Conservation (phyloP, 2,329 filamentous ascomycete species). For the Trichoderma aggressivum region DNA sequence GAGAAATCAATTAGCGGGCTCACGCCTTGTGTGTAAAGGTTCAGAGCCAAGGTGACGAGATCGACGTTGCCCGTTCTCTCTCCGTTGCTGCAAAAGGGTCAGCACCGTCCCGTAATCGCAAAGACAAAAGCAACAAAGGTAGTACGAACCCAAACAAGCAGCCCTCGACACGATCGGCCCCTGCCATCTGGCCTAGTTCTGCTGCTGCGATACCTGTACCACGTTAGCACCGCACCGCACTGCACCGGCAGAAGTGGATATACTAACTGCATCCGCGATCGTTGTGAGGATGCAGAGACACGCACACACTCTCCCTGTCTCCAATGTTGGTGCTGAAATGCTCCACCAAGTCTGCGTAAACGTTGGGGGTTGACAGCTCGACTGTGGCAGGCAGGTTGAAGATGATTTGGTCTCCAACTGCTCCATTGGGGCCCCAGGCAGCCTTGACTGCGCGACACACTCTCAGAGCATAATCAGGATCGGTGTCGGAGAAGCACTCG, state of each 20-base stretch:
- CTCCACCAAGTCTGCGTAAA: not conserved
- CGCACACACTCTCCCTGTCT: conserved; percentile 1
- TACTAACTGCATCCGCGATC: conserved; percentile 9
- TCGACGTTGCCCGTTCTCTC: conserved; percentile 8
- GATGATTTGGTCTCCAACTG: conserved; percentile 2
- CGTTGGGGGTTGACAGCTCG: not conserved
- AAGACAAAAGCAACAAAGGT: not conserved
- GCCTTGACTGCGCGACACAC: conserved; percentile 3
- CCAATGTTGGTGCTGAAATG: not conserved
- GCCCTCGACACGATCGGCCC: conserved; percentile 1
- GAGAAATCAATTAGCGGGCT: conserved; percentile 1
- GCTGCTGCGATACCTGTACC: conserved; percentile 1
- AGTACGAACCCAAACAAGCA: conserved; percentile 7
- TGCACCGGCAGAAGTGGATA: not conserved
- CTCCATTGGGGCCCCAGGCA: not conserved
- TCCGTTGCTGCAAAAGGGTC: not conserved
- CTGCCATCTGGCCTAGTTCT: conserved; percentile 8
- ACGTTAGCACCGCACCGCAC: not conserved
- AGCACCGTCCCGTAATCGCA: not conserved
- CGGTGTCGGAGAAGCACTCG: conserved; percentile 4
- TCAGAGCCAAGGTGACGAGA: conserved; percentile 4
- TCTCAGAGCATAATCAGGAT: not conserved
- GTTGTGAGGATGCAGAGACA: conserved; percentile 8
- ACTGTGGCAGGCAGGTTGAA: conserved; percentile 5
- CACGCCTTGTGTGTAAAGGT: conserved; percentile 1